These are phyloP conservation scores for Chenopodium suecicum DNA, from an alignment of 148 eudicot genomes.

Conservation along the genomic window DNA sequence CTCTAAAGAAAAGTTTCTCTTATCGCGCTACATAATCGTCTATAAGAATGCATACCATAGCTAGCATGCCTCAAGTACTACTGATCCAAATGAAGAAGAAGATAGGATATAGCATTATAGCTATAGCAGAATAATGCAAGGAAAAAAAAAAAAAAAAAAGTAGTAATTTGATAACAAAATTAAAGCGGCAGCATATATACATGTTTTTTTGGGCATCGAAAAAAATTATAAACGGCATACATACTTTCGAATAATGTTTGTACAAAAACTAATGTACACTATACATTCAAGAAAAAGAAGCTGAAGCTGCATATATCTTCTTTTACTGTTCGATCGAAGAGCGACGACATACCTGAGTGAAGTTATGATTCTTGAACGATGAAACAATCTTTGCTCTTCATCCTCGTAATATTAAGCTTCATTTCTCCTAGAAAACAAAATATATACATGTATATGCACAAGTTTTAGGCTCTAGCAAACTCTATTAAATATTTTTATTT, in stretches of 20 bases:
- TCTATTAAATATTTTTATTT: no score
- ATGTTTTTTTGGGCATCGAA: no score
- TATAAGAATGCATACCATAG: neutral
- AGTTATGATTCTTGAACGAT: neutral
- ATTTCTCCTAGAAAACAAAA: neutral
- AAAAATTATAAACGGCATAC: no score
- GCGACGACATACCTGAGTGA: neutral
- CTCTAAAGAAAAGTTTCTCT: no score
- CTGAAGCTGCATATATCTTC: neutral
- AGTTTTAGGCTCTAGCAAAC: neutral
- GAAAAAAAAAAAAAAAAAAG: no score
- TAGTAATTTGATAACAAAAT: no score
- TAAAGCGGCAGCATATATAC: neutral
- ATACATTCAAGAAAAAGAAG: no score
- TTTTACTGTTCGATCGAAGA: neutral
- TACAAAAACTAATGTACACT: no score
- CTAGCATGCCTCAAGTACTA: neutral
- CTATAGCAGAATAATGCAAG: no score
- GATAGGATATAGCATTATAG: neutral
- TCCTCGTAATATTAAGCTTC: neutral
- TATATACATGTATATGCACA: no score
- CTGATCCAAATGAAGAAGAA: neutral
- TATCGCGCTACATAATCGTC: no score
- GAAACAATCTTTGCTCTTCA: neutral
- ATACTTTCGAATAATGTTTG: no score